Evolutionary conservation across 257 asterid genomes (phyloP), one percentile per base, ranked within the genome.

Genomic region (Haberlea rhodopensis): DNA sequence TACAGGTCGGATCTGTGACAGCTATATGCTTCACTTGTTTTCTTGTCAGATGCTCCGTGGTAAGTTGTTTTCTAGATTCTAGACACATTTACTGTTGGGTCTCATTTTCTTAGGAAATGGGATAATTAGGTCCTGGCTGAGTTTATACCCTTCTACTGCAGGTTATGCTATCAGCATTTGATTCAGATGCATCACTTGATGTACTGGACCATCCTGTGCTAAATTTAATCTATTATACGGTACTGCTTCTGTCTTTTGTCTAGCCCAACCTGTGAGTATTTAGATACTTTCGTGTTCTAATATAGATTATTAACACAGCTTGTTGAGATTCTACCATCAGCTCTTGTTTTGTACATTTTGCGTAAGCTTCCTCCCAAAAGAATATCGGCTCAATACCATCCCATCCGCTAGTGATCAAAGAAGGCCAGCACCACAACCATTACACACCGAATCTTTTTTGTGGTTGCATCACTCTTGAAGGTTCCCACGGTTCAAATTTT

Each of bases 1-100:
- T n/a, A n/a, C n/a, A n/a, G n/a, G n/a, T n/a, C n/a, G n/a, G n/a
- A n/a, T n/a, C n/a, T n/a, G n/a, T n/a, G n/a, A n/a, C n/a, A n/a
- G n/a, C n/a, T n/a, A n/a, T n/a, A n/a, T n/a, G n/a, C n/a, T n/a
- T n/a, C n/a, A n/a, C n/a, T n/a, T n/a, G n/a, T n/a, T 91, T 91
- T 76, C 88, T 91, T 52, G 75, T 91, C 70, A 76, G 97, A 64
- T 86, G 94, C 78, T 88, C 86, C 45, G 89, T 88, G 94, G 97
- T 91, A 79, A 77, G 95, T n/a, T n/a, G n/a, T n/a, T n/a, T n/a
- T n/a, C n/a, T n/a, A n/a, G n/a, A n/a, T n/a, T n/a, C n/a, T n/a
- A n/a, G n/a, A n/a, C n/a, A n/a, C n/a, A n/a, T n/a, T n/a, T n/a
- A n/a, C n/a, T n/a, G n/a, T n/a, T n/a, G n/a, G n/a, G n/a, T n/a